Evolutionary conservation across 257 asterid genomes (phyloP), one percentile per base, ranked within the genome.

Genomic region (Fraxinus cuspidata): DNA sequence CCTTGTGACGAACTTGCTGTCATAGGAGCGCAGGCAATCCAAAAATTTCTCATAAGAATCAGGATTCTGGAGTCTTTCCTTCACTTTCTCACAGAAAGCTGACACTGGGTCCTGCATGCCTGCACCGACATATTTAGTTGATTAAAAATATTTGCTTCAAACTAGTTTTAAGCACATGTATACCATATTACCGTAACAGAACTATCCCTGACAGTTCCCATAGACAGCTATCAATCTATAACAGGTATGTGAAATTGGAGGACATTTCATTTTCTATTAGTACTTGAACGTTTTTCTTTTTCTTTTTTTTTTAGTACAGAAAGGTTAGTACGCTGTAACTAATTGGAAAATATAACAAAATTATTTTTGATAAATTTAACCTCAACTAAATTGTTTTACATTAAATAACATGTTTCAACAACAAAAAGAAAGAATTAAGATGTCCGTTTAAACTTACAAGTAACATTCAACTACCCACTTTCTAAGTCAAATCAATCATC

Each of bases 1-100:
- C 31, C 90, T 85, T 25, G 92, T 67, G 78, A 83, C 82, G 77
- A 86, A 77, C 71, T 89, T 87, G 84, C 78, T 83, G 82, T 79
- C 80, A 72, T 79, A 91, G 66, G 92, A 83, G 76, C 84, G 85
- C 53, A 89, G 78, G 76, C 92, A 89, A 84, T 91, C 91, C 80
- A 82, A 79, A 83, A 89, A 75, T 75, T 87, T 88, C 70, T 84
- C 80, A 42, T 81, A 85, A 65, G 71, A 81, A 77, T 81, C 91
- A 80, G 89, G 78, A 72, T 82, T 86, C 72, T 84, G 86, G 70
- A 91, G 73, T 75, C 87, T 83, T 79, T 86, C 94, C 83, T 86
- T 86, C 84, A 89, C 87, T 86, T 88, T 90, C 81, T 89, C 91
- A 64, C 84, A 82, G 79, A 91, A 87, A 82, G 86, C 84, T 79